A percentile compares a stretch with the other conserved stretches of the same genome.
Evolutionary conservation across 371 early-diverging fungal species (phyloP).

Genomic region (Funneliformis caledonium): DNA sequence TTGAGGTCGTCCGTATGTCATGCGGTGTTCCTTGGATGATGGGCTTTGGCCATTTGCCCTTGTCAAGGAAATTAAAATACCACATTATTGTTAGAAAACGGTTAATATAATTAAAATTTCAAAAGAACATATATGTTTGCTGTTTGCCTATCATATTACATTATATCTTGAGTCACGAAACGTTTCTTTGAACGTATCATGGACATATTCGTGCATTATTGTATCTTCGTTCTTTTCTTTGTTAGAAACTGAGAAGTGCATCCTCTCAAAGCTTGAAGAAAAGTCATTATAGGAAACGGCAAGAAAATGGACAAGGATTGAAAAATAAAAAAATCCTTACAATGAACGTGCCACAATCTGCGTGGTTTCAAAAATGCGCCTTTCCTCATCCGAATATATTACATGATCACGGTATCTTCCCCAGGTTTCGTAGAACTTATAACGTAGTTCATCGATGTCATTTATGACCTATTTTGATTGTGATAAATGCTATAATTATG

Average conservation of each 20-base stretch:
- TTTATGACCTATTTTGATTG: not conserved
- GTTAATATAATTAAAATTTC: too few species aligned
- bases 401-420: too few species aligned
- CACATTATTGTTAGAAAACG: too few species aligned
- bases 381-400: not conserved
- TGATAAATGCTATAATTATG: not conserved
- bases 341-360: not conserved
- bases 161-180: conserved; percentile 5
- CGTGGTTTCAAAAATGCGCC: not conserved
- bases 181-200: conserved; percentile 9
- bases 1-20: not conserved
- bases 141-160: not conserved
- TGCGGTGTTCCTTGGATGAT: not conserved
- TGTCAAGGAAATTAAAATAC: too few species aligned
- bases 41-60: not conserved
- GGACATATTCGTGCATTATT: not conserved
- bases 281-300: too few species aligned
- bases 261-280: conserved; percentile 18
- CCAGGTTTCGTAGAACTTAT: too few species aligned
- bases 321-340: not conserved
- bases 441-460: not conserved
- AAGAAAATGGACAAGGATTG: too few species aligned
- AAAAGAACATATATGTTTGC: too few species aligned
- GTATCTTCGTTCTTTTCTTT: not conserved
- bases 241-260: not conserved